Evolutionary conservation across 306 rosid species (phyloP).

Genomic region (Elaeagnus macrophylla): DNA sequence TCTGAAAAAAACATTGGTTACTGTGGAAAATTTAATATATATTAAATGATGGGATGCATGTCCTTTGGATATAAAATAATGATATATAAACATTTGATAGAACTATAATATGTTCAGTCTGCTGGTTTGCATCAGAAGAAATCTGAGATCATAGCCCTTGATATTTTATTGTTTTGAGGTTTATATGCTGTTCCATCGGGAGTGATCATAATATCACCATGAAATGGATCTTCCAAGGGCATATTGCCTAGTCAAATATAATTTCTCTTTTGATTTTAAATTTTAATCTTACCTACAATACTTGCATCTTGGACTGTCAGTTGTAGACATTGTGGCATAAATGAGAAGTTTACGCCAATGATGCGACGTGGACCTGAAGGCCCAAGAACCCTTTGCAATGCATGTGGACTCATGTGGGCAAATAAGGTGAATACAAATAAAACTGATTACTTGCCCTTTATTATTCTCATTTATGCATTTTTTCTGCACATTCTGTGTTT

Average conservation of each 20-base stretch:
- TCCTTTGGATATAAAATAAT: too few relatives aligned
- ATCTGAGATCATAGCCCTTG: too few relatives aligned
- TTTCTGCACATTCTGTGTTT: background rate
- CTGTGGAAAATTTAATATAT: too few relatives aligned
- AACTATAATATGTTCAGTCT: too few relatives aligned
- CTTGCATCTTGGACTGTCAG: conserved; percentile 28
- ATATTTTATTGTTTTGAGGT: too few relatives aligned
- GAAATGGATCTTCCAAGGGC: too few relatives aligned
- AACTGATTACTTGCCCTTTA: background rate
- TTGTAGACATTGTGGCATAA: conserved; percentile 68
- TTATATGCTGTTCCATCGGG: too few relatives aligned
- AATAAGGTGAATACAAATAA: conserved; percentile 46
- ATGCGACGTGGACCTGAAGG: conserved; percentile 87
- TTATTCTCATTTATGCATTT: background rate
- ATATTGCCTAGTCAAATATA: background rate
- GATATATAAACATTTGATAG: too few relatives aligned
- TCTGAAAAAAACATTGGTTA: too few relatives aligned
- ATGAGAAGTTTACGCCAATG: conserved; percentile 66
- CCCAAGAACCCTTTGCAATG: conserved; percentile 76
- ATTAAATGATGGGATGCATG: too few relatives aligned
- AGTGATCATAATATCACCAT: too few relatives aligned
- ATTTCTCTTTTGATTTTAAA: conserved; percentile 1
- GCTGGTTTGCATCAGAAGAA: too few relatives aligned
- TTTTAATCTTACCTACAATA: conserved; percentile 2
- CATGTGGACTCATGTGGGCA: conserved; percentile 90